Evolutionary conservation across 2,329 filamentous ascomycete genomes (phyloP), one percentile per base, ranked within the genome.

Genomic region (Penicillium decumbens): DNA sequence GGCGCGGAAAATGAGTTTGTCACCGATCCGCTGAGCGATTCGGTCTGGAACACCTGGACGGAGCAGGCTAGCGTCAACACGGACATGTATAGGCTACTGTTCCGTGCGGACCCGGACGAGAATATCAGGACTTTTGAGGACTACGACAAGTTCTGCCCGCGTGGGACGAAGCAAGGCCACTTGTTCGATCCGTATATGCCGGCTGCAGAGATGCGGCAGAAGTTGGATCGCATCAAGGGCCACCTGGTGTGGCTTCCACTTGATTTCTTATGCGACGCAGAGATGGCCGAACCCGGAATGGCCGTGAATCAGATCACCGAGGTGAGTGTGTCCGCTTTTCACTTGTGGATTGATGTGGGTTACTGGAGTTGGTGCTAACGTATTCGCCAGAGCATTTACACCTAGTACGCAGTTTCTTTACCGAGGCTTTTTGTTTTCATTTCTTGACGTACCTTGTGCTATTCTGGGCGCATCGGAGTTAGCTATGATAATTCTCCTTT

Each of bases 211-310:
- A 83, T 93, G 6, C 80, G 88, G 13, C 69, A 78, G 57, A 89
- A 92, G 68, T 75, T 97, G 43, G 84, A 89, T 61, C 78, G 85
- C 64, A 82, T 97, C 58, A 85, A 83, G 72, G 92, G 92, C 0
- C 92, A 97, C 74, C 70, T 97, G 35, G 92, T 97, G 6, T 95
- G 89, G 88, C 92, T 95, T 84, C 90, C 90, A n/a, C 69, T 97
- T 62, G 82, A 90, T 40, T 97, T 95, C 66, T 71, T 97, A 65
- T 78, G 81, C 61, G 84, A 95, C 56, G 89, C 85, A 0, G 80
- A 88, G 61, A 95, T 97, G 90, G 91, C 91, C 0, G 91, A 96
- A 74, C 82, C 80, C 62, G 91, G 92, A 0, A 64, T 97, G 69
- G 85, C 90, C 71, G 83, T 97, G 35, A 97, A 97, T 68, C 73